phyloP scores from a whole-genome alignment of 192 early-diverging fungal species.

The Gonapodya prolifera region DNA sequence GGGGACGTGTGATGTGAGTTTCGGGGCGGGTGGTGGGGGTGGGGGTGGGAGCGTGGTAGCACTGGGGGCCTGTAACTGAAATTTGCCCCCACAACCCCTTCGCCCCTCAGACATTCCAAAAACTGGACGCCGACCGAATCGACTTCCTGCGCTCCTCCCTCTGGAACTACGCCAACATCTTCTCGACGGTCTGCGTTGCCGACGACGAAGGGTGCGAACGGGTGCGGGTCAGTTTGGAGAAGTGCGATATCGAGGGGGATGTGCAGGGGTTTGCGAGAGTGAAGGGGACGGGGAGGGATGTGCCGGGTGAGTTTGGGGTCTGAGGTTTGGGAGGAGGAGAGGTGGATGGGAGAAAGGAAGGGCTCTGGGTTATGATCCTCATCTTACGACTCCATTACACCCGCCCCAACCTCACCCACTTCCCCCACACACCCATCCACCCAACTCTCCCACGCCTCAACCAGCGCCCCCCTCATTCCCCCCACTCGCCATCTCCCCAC shows the following conservation, averaged over 20 bases:
- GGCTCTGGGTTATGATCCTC: too few relatives aligned
- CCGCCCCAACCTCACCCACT: too few relatives aligned
- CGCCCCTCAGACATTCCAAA: constrained; percentile 28
- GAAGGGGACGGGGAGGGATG: constrained; percentile 20
- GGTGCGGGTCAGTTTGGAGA: constrained; percentile 31
- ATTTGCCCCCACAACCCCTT: not conserved
- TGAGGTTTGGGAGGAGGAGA: not conserved
- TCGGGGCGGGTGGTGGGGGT: not conserved
- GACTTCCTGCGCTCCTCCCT: constrained; percentile 28
- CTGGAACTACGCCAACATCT: constrained; percentile 41
- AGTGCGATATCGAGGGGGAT: constrained; percentile 29
- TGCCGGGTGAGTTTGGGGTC: constrained; percentile 20
- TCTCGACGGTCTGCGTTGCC: constrained; percentile 34
- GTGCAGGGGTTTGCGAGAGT: constrained; percentile 24
- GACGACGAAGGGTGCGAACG: constrained; percentile 45
- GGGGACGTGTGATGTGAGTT: constrained; percentile 20
- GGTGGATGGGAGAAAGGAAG: too few relatives aligned
- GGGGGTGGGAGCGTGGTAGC: constrained; percentile 6
- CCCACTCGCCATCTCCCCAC: too few relatives aligned
- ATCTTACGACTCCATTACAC: too few relatives aligned
- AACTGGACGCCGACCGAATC: constrained; percentile 36
- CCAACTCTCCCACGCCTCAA: too few relatives aligned
- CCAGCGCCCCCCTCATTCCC: too few relatives aligned
- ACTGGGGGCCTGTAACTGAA: not conserved
- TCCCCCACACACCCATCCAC: too few relatives aligned